phyloP scores from a whole-genome alignment of 495 filamentous ascomycete species.

The Talaromyces adpressus region DNA sequence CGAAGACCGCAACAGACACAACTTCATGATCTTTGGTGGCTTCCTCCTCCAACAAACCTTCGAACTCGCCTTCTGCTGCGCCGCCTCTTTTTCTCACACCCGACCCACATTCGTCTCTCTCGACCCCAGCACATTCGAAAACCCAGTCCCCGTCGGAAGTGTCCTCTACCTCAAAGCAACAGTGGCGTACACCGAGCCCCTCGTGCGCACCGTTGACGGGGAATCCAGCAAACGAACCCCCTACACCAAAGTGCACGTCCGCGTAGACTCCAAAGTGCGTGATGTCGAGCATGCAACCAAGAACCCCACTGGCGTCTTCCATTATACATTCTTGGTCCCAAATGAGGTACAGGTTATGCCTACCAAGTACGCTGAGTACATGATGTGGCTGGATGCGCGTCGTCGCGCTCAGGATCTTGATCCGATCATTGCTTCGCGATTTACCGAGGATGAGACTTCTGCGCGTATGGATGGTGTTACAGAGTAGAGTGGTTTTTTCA shows the following conservation, averaged over 20 bases:
- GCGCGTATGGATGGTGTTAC: constrained; percentile 40
- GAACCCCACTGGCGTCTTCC: constrained; percentile 75
- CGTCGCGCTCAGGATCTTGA: constrained; percentile 47
- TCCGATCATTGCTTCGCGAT: constrained; percentile 21
- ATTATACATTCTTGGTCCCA: constrained; percentile 76
- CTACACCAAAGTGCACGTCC: constrained; percentile 65
- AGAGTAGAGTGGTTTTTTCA: constrained; percentile 21
- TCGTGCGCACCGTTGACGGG: constrained; percentile 29
- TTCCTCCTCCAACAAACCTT: constrained; percentile 78
- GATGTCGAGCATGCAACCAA: constrained; percentile 70
- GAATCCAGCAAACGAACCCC: constrained; percentile 16
- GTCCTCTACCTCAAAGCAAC: constrained; percentile 75
- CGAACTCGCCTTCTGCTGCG: constrained; percentile 83
- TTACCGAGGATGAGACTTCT: constrained; percentile 31
- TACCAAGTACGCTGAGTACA: constrained; percentile 66
- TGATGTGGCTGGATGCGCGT: constrained; percentile 72
- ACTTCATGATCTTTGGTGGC: constrained; percentile 88
- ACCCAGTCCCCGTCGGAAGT: constrained; percentile 77
- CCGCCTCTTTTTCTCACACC: constrained; percentile 67
- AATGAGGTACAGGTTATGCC: constrained; percentile 70
- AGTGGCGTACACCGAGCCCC: constrained; percentile 70
- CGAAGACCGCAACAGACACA: constrained; percentile 76
- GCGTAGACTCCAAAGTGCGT: constrained; percentile 69
- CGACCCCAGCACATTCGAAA: constrained; percentile 76
- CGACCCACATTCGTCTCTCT: constrained; percentile 71